phyloP scores from a whole-genome alignment of 257 asterid species.

The Leptodermis oblonga region DNA sequence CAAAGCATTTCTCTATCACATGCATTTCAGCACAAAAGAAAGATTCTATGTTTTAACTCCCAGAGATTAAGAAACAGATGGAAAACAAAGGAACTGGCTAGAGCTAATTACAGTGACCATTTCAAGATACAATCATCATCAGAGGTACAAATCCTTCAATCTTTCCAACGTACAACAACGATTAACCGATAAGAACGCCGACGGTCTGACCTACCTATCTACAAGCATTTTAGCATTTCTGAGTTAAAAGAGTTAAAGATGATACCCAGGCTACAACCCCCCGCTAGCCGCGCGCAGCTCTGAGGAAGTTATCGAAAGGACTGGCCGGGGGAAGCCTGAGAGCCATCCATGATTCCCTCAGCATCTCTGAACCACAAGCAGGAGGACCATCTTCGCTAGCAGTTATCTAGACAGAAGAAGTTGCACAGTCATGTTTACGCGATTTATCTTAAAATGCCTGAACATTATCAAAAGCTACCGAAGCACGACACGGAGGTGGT shows the following conservation, averaged over 20 bases:
- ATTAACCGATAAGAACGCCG: neutral
- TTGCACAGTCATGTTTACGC: neutral
- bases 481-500: neutral
- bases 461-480: neutral
- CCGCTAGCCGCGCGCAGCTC: constrained; percentile 87
- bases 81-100: neutral
- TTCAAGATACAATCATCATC: neutral
- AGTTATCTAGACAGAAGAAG: constrained; percentile 33
- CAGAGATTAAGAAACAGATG: too few relatives aligned
- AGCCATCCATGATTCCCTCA: constrained; percentile 60
- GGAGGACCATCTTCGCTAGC: constrained; percentile 32
- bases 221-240: constrained; percentile 4
- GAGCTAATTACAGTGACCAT: neutral
- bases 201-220: constrained; percentile 3
- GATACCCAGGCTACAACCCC: constrained; percentile 11
- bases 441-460: neutral
- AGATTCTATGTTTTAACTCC: too few relatives aligned
- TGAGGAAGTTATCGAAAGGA: constrained; percentile 94
- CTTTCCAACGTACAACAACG: too few relatives aligned
- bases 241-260: neutral
- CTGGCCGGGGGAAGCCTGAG: constrained; percentile 96
- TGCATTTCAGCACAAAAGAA: too few relatives aligned
- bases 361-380: constrained; percentile 16
- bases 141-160: neutral
- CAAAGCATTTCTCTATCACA: too few relatives aligned